Percentiles rank a stretch among this genome's conserved stretches.
These are phyloP conservation scores for Hypoxylon sp. DNA, from an alignment of 2,329 filamentous ascomycete genomes.

Conservation along the genomic window DNA sequence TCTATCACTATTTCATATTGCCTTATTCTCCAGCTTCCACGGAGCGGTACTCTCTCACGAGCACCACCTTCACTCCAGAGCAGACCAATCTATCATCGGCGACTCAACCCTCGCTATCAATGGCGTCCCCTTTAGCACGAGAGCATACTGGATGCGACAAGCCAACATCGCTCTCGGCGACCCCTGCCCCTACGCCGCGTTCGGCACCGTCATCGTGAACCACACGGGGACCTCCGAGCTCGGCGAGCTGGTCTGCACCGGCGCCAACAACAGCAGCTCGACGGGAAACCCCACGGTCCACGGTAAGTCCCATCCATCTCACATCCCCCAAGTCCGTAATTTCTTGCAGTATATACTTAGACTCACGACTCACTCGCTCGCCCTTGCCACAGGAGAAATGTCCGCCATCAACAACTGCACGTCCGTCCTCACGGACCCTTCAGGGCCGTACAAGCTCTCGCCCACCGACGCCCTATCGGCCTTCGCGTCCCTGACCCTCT, in stretches of 20 bases:
- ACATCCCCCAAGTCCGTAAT: neutral
- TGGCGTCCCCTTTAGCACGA: conserved; percentile 51
- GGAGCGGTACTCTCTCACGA: conserved; percentile 2
- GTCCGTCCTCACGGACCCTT: conserved; percentile 58
- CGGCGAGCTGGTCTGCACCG: conserved; percentile 62
- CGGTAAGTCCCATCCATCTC: conserved; percentile 51
- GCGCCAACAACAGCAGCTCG: conserved; percentile 58
- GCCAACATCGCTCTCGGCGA: conserved; percentile 60
- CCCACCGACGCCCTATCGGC: conserved; percentile 57
- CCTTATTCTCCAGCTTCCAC: neutral
- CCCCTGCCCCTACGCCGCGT: conserved; percentile 66
- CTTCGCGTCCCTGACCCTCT: conserved; percentile 61
- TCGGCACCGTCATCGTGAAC: conserved; percentile 67
- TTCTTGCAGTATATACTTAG: neutral
- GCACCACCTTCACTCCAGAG: conserved; percentile 6
- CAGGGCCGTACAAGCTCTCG: conserved; percentile 58
- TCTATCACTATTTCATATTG: neutral
- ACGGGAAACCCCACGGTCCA: conserved; percentile 66
- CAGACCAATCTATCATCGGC: conserved; percentile 21
- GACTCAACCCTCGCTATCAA: conserved; percentile 28
- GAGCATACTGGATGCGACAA: conserved; percentile 64
- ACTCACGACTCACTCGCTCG: neutral
- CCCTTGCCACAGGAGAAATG: conserved; percentile 66
- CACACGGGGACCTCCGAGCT: conserved; percentile 57
- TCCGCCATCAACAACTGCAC: conserved; percentile 67